Evolutionary conservation across 139 green algal species (phyloP).

Genomic region (Chlamydomonas applanata): DNA sequence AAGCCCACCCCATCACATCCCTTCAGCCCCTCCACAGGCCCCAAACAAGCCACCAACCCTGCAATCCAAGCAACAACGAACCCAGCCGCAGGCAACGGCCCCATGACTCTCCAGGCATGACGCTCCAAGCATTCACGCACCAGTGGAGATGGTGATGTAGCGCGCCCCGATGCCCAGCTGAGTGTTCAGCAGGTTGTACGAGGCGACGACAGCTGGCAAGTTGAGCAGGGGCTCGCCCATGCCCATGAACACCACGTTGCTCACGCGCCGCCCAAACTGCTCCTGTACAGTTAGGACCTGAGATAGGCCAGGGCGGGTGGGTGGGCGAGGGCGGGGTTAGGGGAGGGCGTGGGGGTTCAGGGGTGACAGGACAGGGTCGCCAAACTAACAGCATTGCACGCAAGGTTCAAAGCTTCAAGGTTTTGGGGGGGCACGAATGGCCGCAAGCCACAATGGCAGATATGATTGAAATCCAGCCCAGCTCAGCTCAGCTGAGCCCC

Average conservation of each 20-base stretch:
- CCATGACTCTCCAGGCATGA: too few species aligned
- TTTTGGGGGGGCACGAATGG: too few species aligned
- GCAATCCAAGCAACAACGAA: too few species aligned
- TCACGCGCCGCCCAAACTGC: constrained; percentile 68
- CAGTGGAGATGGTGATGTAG: constrained; percentile 95
- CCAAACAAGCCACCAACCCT: too few species aligned
- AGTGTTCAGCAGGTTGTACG: constrained; percentile 75
- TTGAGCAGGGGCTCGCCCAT: constrained; percentile 91
- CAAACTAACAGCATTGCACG: too few species aligned
- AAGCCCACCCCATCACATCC: too few species aligned
- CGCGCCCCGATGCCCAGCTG: constrained; percentile 81
- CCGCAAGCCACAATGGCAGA: too few species aligned
- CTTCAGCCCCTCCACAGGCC: too few species aligned
- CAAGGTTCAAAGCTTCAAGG: not conserved
- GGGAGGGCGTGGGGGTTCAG: not conserved
- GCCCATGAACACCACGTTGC: constrained; percentile 49
- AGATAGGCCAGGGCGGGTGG: not conserved
- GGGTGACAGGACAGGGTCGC: constrained; percentile 17
- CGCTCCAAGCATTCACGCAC: too few species aligned
- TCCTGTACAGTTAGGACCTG: constrained; percentile 66
- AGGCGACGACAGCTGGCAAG: constrained; percentile 70
- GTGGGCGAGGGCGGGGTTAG: not conserved
- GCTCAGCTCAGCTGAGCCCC: too few species aligned
- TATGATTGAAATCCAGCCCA: too few species aligned
- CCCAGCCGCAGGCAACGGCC: too few species aligned